These are phyloP conservation scores for Podaxis sp. DNA, from an alignment of 768 basidiomycete genomes.

Conservation along the genomic window DNA sequence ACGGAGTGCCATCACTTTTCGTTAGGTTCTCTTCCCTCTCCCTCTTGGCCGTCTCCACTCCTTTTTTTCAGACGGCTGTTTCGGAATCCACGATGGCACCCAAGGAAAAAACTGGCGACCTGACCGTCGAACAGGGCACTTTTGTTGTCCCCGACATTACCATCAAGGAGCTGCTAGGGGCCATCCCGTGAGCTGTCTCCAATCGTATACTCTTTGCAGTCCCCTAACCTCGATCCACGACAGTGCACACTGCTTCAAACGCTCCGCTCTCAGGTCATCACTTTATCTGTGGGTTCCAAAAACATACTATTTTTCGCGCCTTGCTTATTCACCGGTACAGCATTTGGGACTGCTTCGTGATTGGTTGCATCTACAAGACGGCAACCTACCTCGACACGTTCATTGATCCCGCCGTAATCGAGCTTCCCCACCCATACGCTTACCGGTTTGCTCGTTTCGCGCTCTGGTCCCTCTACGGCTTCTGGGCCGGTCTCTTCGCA, in stretches of 20 bases:
- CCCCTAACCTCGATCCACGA: slow-evolving; percentile 6
- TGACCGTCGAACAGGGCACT: slow-evolving; percentile 54
- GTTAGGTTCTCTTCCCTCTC: slow-evolving; percentile 16
- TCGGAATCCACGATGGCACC: slow-evolving; percentile 28
- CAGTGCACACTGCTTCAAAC: slow-evolving; percentile 86
- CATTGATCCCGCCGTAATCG: slow-evolving; percentile 54
- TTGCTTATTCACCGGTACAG: slow-evolving; percentile 32
- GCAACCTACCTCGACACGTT: slow-evolving; percentile 64
- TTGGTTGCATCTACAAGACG: slow-evolving; percentile 66
- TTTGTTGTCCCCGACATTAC: slow-evolving; percentile 79
- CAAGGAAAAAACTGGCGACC: slow-evolving; percentile 29
- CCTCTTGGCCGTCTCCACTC: slow-evolving; percentile 13
- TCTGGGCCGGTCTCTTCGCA: slow-evolving; percentile 80
- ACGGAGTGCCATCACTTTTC: slow-evolving; percentile 9
- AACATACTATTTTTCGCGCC: background rate
- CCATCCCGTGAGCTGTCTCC: slow-evolving; percentile 67
- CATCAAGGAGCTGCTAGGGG: slow-evolving; percentile 82
- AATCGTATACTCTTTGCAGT: background rate
- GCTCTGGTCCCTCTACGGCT: slow-evolving; percentile 80
- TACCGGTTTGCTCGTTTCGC: slow-evolving; percentile 63
- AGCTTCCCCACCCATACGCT: slow-evolving; percentile 59
- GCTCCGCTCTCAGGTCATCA: slow-evolving; percentile 79
- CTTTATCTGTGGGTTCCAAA: slow-evolving; percentile 63
- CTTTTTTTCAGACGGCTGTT: slow-evolving; percentile 15
- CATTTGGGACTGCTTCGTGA: slow-evolving; percentile 72